Conservation (phyloP, 352 stramenopile species). For the Phytophthora foliorum region DNA sequence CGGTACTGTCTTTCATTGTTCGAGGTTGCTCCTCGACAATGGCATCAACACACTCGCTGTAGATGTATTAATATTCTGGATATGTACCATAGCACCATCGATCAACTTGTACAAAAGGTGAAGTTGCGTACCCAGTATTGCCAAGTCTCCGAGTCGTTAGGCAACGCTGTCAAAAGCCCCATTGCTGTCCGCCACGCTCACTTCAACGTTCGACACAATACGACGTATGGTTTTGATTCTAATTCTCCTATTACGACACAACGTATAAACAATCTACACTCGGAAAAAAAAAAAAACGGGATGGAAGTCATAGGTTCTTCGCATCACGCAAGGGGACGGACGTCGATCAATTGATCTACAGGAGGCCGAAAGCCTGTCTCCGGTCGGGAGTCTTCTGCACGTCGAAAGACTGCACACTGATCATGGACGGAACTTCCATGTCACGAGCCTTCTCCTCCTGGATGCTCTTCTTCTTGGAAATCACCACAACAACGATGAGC, state of each 20-base stretch:
- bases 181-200: slow-evolving; percentile 8
- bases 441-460: slow-evolving; percentile 39
- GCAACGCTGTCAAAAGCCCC: neutral
- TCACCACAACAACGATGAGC: slow-evolving; percentile 36
- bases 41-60: neutral
- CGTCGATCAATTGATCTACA: slow-evolving; percentile 21
- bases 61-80: too few relatives aligned
- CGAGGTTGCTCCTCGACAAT: neutral
- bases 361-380: slow-evolving; percentile 33
- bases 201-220: slow-evolving; percentile 8
- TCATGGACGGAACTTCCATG: slow-evolving; percentile 32
- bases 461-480: slow-evolving; percentile 43
- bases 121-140: too few relatives aligned
- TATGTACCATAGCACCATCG: too few relatives aligned
- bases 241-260: slow-evolving; percentile 29
- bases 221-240: slow-evolving; percentile 46
- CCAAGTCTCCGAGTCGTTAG: neutral
- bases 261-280: slow-evolving; percentile 11
- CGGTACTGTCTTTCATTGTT: neutral
- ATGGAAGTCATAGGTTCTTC: slow-evolving; percentile 34
- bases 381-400: slow-evolving; percentile 30
- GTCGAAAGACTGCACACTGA: slow-evolving; percentile 39
- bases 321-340: slow-evolving; percentile 12
- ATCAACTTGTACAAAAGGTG: too few relatives aligned
- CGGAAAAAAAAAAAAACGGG: slow-evolving; percentile 24